Base-by-base conservation (phyloP, 768 basidiomycete species). In the Pleurotus sapidus region DNA sequence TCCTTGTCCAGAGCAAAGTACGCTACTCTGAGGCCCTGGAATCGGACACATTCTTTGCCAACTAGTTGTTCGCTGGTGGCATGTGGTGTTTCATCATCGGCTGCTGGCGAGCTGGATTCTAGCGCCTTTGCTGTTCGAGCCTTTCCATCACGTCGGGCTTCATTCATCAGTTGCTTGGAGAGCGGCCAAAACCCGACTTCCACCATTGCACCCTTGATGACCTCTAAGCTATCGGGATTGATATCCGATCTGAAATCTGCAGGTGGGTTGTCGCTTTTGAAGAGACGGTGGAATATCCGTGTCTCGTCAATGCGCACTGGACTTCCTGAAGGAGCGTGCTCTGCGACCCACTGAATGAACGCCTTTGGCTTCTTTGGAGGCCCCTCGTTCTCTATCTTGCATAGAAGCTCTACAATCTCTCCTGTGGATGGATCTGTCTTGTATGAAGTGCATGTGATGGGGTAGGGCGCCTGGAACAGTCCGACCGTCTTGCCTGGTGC, bases 401-500 rank as follows among this genome's bases (percentile, higher is more conserved):
- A 92, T 49, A 89, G 70, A 53, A 99, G 82, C 70, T 96, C 94
- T 3, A 77, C 77, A 5, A 97, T 88, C 51, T 84, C 74, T 20
- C 93, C 91, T 0, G 86, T 86, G 2, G 69, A 65, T 3, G 87
- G 77, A 70, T 97, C 88, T 1, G 80, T 86, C 72, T 86, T 87
- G 79, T 88, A 91, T 4, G 91, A 91, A n/a, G 85, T 90, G 71
- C 93, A 96, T 20, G 94, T 95, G 67, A 99, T 90, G 6, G 95
- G 93, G 70, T 87, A 75, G 2, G 95, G 95, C 14, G 87, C 94
- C 68, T 95, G 90, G 80, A 98, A 96, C 24, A 99, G 76, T 14
- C 97, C 97, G 43, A 98, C 97, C 0, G 94, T 93, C 77, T 98
- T 98, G 46, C 95, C 95, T 5, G 97, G 97, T 14, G 96, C 93